Percentiles rank a stretch among this genome's conserved stretches.
phyloP scores from a whole-genome alignment of 2,329 filamentous ascomycete species.

The Mollisiaceae sp. region DNA sequence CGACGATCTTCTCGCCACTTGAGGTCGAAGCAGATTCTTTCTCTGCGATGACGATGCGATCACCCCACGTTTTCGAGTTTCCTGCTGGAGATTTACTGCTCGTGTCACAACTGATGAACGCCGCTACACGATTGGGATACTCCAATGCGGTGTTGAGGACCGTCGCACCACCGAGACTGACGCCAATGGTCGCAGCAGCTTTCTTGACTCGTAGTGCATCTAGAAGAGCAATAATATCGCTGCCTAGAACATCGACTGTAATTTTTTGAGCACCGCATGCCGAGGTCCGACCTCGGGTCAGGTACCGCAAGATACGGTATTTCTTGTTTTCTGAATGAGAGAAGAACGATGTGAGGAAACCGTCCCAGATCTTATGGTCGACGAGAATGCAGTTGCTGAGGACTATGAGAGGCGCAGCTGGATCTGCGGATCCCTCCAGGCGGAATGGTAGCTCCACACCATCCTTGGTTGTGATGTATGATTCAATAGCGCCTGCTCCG shows the following conservation, averaged over 20 bases:
- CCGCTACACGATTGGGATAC: constrained; percentile 61
- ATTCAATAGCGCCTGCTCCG: constrained; percentile 62
- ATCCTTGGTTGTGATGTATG: constrained; percentile 71
- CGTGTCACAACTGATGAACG: constrained; percentile 79
- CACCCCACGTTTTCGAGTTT: constrained; percentile 81
- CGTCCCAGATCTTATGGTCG: constrained; percentile 81
- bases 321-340: constrained; percentile 42
- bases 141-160: constrained; percentile 73
- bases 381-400: constrained; percentile 84
- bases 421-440: constrained; percentile 73
- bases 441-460: constrained; percentile 73
- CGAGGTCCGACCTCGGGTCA: constrained; percentile 64
- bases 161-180: constrained; percentile 82
- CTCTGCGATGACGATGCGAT: constrained; percentile 73
- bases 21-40: constrained; percentile 49
- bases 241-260: constrained; percentile 62
- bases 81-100: constrained; percentile 73
- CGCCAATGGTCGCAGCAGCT: constrained; percentile 72
- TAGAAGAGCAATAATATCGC: constrained; percentile 70
- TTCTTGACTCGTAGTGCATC: constrained; percentile 70
- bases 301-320: constrained; percentile 78
- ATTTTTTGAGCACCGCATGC: constrained; percentile 31
- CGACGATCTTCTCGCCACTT: constrained; percentile 62
- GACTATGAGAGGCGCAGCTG: constrained; percentile 72
- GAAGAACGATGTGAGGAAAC: constrained; percentile 56